Evolutionary conservation across 495 filamentous ascomycete species (phyloP).

Genomic region (Rhypophila decipiens): DNA sequence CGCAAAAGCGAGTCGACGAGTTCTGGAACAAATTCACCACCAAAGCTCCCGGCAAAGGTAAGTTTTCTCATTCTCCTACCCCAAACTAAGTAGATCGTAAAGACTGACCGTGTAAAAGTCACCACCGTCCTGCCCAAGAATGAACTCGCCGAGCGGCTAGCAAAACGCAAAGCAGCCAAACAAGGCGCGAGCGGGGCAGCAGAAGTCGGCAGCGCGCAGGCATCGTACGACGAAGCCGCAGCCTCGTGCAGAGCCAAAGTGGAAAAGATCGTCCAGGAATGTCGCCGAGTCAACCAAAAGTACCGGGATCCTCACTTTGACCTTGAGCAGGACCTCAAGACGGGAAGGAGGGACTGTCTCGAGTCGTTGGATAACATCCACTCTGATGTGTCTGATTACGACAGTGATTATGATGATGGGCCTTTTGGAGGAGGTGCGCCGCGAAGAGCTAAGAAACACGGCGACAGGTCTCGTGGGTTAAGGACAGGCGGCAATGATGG

Average conservation of each 20-base stretch:
- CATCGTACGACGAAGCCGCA: slow-evolving; percentile 68
- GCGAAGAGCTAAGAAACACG: not conserved
- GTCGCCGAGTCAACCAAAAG: slow-evolving; percentile 77
- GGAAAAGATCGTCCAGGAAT: slow-evolving; percentile 75
- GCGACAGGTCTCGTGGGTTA: no score
- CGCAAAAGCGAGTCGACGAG: slow-evolving; percentile 65
- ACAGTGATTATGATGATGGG: slow-evolving; percentile 8
- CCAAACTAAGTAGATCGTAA: not conserved
- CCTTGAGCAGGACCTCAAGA: slow-evolving; percentile 73
- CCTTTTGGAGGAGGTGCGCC: not conserved
- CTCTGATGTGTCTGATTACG: slow-evolving; percentile 6
- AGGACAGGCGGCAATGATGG: not conserved
- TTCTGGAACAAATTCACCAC: slow-evolving; percentile 77
- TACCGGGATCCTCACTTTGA: slow-evolving; percentile 88
- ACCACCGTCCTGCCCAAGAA: slow-evolving; percentile 70
- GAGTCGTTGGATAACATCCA: slow-evolving; percentile 48
- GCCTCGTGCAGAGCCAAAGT: slow-evolving; percentile 67
- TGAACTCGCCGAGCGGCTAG: slow-evolving; percentile 58
- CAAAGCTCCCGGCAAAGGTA: slow-evolving; percentile 51
- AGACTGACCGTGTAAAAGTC: slow-evolving; percentile 33
- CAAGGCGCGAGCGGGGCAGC: slow-evolving; percentile 14
- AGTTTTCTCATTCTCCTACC: slow-evolving; percentile 3
- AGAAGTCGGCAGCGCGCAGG: slow-evolving; percentile 31
- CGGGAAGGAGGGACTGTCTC: slow-evolving; percentile 50
- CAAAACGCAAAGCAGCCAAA: slow-evolving; percentile 48